phyloP scores from a whole-genome alignment of 805 yeast genomes.

The Wickerhamomyces pijperi region DNA sequence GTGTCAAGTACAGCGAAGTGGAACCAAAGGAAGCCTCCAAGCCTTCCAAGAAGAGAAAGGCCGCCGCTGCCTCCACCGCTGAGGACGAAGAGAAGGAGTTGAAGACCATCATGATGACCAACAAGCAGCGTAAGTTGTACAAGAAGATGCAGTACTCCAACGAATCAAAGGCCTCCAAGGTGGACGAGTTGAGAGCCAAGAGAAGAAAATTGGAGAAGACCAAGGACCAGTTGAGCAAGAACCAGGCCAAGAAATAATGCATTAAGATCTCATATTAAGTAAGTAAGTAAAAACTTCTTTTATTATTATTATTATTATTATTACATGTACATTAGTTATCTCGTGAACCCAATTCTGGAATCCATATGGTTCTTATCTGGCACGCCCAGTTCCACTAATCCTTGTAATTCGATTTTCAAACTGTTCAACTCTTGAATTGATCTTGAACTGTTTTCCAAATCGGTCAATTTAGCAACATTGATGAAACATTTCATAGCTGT shows the following conservation, averaged over 20 bases:
- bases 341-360: conserved; percentile 35
- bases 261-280: too few relatives aligned
- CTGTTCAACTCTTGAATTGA: conserved; percentile 53
- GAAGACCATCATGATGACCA: conserved; percentile 95
- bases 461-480: conserved; percentile 64
- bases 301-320: too few relatives aligned
- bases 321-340: neutral
- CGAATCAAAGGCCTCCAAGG: conserved; percentile 69
- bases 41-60: conserved; percentile 23
- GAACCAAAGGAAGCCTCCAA: conserved; percentile 15
- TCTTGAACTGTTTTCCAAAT: conserved; percentile 56
- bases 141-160: conserved; percentile 91
- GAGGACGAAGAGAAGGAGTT: conserved; percentile 76
- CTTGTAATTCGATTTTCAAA: conserved; percentile 55
- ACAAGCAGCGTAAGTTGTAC: conserved; percentile 88
- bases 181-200: conserved; percentile 57
- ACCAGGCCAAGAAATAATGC: neutral
- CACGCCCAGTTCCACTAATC: conserved; percentile 54
- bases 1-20: conserved; percentile 63
- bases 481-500: conserved; percentile 52
- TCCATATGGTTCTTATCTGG: conserved; percentile 82
- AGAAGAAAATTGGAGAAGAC: conserved; percentile 57
- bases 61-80: conserved; percentile 26
- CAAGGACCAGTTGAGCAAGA: conserved; percentile 10
- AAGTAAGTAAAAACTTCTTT: too few relatives aligned